phyloP scores from a whole-genome alignment of 2,329 filamentous ascomycete genomes.

The Diaporthe eres region DNA sequence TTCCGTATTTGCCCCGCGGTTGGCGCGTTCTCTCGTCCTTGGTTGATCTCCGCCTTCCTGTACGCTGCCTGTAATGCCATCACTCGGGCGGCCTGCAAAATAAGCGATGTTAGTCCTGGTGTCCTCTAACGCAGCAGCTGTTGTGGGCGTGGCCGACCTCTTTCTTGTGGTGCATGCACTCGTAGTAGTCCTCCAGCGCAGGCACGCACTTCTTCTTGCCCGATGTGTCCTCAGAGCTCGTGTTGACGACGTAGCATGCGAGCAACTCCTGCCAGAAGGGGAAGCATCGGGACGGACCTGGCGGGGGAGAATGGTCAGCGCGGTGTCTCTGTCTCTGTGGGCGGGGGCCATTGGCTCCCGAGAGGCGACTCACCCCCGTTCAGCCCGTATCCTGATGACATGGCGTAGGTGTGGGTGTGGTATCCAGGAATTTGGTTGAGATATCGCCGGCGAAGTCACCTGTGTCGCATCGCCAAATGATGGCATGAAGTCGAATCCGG shows the following conservation, averaged over 20 bases:
- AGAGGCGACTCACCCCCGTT: conserved; percentile 59
- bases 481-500: conserved; percentile 38
- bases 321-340: conserved; percentile 43
- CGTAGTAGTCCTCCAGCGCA: conserved; percentile 95
- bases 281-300: conserved; percentile 86
- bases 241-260: conserved; percentile 98
- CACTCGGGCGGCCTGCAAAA: conserved; percentile 79
- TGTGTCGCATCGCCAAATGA: conserved; percentile 36
- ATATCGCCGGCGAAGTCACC: conserved; percentile 28
- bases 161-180: conserved; percentile 98
- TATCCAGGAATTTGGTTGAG: conserved; percentile 4
- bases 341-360: conserved; percentile 37
- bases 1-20: conserved; percentile 90
- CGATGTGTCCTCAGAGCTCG: conserved; percentile 80
- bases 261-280: conserved; percentile 99
- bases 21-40: conserved; percentile 84
- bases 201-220: conserved; percentile 91
- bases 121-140: too few species aligned
- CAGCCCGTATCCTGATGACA: conserved; percentile 44
- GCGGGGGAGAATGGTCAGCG: conserved; percentile 19
- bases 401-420: conserved; percentile 37
- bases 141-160: conserved; percentile 74
- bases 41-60: conserved; percentile 81
- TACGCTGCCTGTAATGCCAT: conserved; percentile 86
- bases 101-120: conserved; percentile 24